Base-by-base conservation (phyloP, 257 asterid genomes). In the Cruciata laevipes region DNA sequence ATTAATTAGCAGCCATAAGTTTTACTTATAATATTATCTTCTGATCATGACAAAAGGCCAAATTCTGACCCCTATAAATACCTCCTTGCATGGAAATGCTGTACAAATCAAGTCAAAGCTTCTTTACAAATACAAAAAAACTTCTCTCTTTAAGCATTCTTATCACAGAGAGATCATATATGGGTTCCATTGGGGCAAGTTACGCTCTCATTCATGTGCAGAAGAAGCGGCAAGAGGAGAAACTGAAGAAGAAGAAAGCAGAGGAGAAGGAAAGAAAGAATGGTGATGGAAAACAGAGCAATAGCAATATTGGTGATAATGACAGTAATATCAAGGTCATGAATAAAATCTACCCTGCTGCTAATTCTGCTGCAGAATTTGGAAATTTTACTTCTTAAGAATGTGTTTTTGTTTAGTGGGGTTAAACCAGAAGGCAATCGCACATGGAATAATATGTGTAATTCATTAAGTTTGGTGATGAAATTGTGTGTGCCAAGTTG, bases 181-280 rank as follows among this genome's bases (percentile, higher is more conserved):
- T 84, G 89, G 74, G 83, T 33, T 83, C 89, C 30, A 79, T 27
- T 0, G 89, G 89, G 58, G 80, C 80, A 37, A 84, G 82, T 71
- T 84, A 77, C 38, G 84, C 82, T 0, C 63, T 75, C 40, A 51
- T 81, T 66, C 56, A 77, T 63, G 73, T 81, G 73, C 84, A 81
- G 66, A 83, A 84, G 61, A 79, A 81, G 69, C 63, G 72, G 3
- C 78, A 58, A 25, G 64, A 79, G 57, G 80, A 79, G 62, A 81
- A 72, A 27, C 25, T 70, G 71, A 72, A 55, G 79, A 75, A 55
- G 79, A 75, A 20, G 42, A 63, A 58, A 69, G 84, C 71, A 42
- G 80, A 71, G 53, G 79, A 81, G 25, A 68, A 72, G 49, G 66
- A 32, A 12, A 70, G 55, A 12, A 82, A 61, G 64, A 69, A 69